Percentiles rank a stretch among this genome's conserved stretches.
phyloP scores from a whole-genome alignment of 108 stramenopile species.

The Hondaea fermentalgiana region DNA sequence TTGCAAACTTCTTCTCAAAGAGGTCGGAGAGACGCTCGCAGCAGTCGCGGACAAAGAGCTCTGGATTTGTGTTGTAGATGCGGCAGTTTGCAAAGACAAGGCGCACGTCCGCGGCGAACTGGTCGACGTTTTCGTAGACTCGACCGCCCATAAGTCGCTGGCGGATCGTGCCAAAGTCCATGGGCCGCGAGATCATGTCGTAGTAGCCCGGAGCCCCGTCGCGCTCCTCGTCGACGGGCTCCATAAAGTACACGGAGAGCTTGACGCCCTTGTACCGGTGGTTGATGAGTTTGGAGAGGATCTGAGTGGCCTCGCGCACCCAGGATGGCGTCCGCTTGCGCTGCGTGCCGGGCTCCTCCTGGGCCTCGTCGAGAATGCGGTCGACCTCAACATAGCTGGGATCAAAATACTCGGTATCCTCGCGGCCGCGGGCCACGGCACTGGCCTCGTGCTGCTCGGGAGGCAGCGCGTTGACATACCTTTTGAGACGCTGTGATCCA shows the following conservation, averaged over 20 bases:
- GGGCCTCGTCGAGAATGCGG: constrained; percentile 15
- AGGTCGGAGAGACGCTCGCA: neutral
- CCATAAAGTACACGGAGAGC: neutral
- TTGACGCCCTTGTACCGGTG: neutral
- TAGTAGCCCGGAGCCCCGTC: constrained; percentile 10
- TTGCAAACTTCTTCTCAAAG: neutral
- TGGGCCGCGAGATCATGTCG: neutral
- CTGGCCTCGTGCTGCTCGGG: neutral
- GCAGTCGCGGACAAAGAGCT: neutral
- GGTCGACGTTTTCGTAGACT: neutral
- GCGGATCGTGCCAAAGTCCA: neutral
- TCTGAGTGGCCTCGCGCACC: neutral
- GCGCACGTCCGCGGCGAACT: neutral
- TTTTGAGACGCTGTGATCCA: neutral
- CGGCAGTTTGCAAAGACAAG: neutral
- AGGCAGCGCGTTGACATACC: neutral
- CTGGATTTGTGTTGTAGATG: neutral
- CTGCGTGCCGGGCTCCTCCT: neutral
- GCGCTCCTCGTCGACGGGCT: neutral
- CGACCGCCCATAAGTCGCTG: neutral
- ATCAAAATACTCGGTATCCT: constrained; percentile 23
- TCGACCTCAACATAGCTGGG: constrained; percentile 17
- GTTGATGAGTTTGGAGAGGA: neutral
- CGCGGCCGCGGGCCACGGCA: neutral
- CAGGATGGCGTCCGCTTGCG: neutral